Evolutionary conservation across 257 asterid genomes (phyloP).

Genomic region (Perilla frutescens): DNA sequence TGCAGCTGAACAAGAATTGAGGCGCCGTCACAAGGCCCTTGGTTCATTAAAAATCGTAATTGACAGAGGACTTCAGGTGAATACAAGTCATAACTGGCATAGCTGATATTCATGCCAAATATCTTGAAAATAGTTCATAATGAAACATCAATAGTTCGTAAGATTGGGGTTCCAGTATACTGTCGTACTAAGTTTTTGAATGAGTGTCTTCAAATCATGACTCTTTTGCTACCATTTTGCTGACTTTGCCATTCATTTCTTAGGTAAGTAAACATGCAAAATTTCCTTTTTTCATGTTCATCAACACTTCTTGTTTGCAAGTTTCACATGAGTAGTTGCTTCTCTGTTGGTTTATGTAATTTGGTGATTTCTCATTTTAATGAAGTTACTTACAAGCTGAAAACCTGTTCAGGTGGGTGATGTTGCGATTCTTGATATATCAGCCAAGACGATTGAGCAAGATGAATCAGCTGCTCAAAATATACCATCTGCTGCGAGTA

Average conservation of each 20-base stretch:
- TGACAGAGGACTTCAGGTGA: conserved; percentile 89
- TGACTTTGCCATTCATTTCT: background rate
- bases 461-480: conserved; percentile 67
- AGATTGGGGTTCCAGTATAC: background rate
- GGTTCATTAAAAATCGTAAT: conserved; percentile 80
- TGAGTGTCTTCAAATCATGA: background rate
- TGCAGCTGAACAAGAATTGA: conserved; percentile 76
- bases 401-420: conserved; percentile 73
- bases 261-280: background rate
- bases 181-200: conserved; percentile 4
- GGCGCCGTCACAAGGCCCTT: conserved; percentile 79
- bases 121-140: background rate
- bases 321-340: background rate
- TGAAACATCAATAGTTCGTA: background rate
- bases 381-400: conserved; percentile 23
- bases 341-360: conserved; percentile 4
- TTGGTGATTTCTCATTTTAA: conserved; percentile 12
- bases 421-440: conserved; percentile 90
- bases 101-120: conserved; percentile 14
- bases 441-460: conserved; percentile 80
- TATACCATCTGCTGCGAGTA: conserved; percentile 97
- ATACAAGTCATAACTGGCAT: background rate
- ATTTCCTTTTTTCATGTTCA: background rate
- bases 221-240: background rate
- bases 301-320: conserved; percentile 2